Conservation (phyloP, 768 basidiomycete genomes). For the Macrocybe gigantea region DNA sequence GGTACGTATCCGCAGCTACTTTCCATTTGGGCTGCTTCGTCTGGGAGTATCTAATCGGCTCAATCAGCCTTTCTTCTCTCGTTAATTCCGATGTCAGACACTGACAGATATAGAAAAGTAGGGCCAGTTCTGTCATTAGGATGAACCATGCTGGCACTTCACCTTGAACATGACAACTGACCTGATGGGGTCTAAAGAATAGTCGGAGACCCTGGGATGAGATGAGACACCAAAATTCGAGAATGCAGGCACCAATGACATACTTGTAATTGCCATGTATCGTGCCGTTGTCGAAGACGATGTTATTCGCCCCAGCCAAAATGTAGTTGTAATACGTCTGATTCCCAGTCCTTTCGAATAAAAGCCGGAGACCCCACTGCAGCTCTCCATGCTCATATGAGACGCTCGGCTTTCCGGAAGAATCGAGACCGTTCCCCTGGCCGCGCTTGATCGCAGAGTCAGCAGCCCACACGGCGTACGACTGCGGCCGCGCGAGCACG, state of each 20-base stretch:
- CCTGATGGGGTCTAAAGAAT: constrained; percentile 31
- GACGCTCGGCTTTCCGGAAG: constrained; percentile 25
- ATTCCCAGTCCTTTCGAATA: constrained; percentile 36
- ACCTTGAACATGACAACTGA: constrained; percentile 4
- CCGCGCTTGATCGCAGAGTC: constrained; percentile 37
- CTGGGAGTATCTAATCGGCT: constrained; percentile 21
- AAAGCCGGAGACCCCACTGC: constrained; percentile 33
- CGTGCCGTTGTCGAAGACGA: constrained; percentile 32
- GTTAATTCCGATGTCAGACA: not conserved
- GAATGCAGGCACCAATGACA: constrained; percentile 5
- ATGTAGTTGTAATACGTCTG: constrained; percentile 36
- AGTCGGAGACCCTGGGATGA: constrained; percentile 21
- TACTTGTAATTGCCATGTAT: constrained; percentile 33
- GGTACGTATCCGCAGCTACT: constrained; percentile 28
- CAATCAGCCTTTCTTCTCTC: not conserved
- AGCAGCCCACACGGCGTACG: constrained; percentile 40
- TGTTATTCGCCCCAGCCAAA: constrained; percentile 27
- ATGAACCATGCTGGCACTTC: not conserved
- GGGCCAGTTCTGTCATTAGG: constrained; percentile 26
- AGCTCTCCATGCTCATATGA: constrained; percentile 36
- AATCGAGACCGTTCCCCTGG: constrained; percentile 36
- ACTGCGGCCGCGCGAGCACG: constrained; percentile 22
- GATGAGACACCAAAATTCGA: not conserved
- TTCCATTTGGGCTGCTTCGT: constrained; percentile 34
- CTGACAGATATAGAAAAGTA: constrained; percentile 32